Percentiles rank a stretch among this genome's conserved stretches.
These are phyloP conservation scores for Candida dubliniensis DNA, from an alignment of 1,139 yeast species.

Conservation along the genomic window DNA sequence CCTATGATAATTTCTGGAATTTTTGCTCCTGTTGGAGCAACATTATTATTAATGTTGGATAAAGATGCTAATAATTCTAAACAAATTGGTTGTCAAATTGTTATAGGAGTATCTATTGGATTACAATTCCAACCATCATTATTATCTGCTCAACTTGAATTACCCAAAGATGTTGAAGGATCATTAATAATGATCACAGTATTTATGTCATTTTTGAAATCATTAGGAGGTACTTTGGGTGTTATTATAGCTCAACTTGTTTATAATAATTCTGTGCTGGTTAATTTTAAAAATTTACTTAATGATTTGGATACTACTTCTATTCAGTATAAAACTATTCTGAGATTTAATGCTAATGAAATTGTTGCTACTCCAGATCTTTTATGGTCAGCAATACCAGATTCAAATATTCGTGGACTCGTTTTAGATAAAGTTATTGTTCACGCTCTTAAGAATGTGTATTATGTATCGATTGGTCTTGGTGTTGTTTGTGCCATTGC, in stretches of 20 bases:
- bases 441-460: conserved; percentile 37
- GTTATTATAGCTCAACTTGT: conserved; percentile 49
- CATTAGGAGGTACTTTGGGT: conserved; percentile 51
- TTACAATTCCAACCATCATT: conserved; percentile 51
- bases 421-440: conserved; percentile 34
- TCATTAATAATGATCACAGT: conserved; percentile 51
- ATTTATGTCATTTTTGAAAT: conserved; percentile 45
- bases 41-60: conserved; percentile 44
- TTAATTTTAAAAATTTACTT: conserved; percentile 20
- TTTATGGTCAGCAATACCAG: conserved; percentile 26
- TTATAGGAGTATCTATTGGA: conserved; percentile 58
- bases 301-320: conserved; percentile 17
- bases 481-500: conserved; percentile 28
- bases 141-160: conserved; percentile 52
- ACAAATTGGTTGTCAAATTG: conserved; percentile 53
- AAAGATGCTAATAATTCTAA: conserved; percentile 32
- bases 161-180: conserved; percentile 51
- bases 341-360: conserved; percentile 17
- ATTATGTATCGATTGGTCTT: conserved; percentile 38
- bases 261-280: conserved; percentile 29
- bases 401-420: conserved; percentile 17
- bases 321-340: conserved; percentile 18
- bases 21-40: conserved; percentile 51
- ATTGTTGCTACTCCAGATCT: conserved; percentile 30
- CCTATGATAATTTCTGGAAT: conserved; percentile 46